Evolutionary conservation across 176 grass and related monocot genomes (phyloP).

Genomic region (Oropetium thomaeum): DNA sequence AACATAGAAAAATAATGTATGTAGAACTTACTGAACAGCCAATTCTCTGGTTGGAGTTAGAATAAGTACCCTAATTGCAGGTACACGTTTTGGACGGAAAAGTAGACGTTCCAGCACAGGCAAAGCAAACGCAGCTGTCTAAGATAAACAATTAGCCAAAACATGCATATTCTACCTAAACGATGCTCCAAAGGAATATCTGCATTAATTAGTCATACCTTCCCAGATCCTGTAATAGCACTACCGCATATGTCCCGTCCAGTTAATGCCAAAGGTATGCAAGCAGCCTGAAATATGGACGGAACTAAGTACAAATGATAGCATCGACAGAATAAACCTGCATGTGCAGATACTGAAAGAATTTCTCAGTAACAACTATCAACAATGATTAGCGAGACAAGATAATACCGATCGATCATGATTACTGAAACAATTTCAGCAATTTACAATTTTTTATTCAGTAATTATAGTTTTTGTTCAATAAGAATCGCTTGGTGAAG

Average conservation of each 20-base stretch:
- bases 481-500: too few species aligned
- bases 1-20: constrained; percentile 15
- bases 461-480: too few species aligned
- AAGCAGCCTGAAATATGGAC: constrained; percentile 67
- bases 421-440: too few species aligned
- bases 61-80: constrained; percentile 96
- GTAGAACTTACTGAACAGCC: constrained; percentile 87
- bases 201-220: constrained; percentile 53
- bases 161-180: constrained; percentile 18
- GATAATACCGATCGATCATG: too few species aligned
- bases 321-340: background rate
- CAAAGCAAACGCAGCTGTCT: constrained; percentile 91
- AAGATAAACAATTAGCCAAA: constrained; percentile 39
- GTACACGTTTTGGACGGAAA: constrained; percentile 81
- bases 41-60: constrained; percentile 93
- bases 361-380: too few species aligned
- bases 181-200: constrained; percentile 13
- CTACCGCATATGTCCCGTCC: constrained; percentile 97
- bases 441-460: too few species aligned
- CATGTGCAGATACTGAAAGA: background rate
- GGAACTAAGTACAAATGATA: constrained; percentile 26
- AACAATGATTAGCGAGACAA: too few species aligned
- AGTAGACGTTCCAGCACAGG: constrained; percentile 90
- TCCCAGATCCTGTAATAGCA: constrained; percentile 93
- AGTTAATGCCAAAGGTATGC: constrained; percentile 92